Base-by-base conservation (phyloP, 345 rosid genomes). In the Rhizophora apiculata region DNA sequence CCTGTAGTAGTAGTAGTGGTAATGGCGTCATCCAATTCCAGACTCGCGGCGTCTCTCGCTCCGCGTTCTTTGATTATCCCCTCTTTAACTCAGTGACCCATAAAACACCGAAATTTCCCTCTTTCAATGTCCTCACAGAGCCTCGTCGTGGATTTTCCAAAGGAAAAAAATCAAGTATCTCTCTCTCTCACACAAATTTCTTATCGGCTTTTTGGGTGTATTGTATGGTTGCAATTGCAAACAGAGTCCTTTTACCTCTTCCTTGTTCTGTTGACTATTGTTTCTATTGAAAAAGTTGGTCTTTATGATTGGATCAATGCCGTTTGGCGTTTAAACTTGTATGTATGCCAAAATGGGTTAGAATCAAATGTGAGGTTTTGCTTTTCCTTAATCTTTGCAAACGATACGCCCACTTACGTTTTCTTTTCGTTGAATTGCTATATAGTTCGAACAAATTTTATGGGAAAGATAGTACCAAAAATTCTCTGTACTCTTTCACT, bases 101-200 rank as follows among this genome's bases (percentile, higher is more conserved):
- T 20, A 34, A 49, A 52, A 65, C 66, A 51, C 73, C 73, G 19
- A 43, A 24, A 53, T 52, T 49, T 11, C 73, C 76, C 49, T 22
- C 71, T 34, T 66, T 77, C 62, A 75, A 68, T 68, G 83, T 79
- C 72, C 69, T 81, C 72, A 72, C 71, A 51, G 83, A 71, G 59
- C 73, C 53, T 81, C 82, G 85, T 65, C 86, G 97, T 57, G 92
- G 92, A 5, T 94, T 87, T 63, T 97, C 98, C 29, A 91, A 88
- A 74, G 93, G 80, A 55, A 87, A 81, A 80, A 88, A 75, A 76
- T 85, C 96, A 63, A 91, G 98, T 93, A 85, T 21, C 20, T 37
- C 55, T 64, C 64, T n/a, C 82, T 76, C 16, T 68, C 70, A 59
- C 49, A 62, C 20, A 20, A 55, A 4, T 68, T 78, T 15, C 20